Base-by-base conservation (phyloP, 164 flowering plant genomes). In the Echeveria elegans region DNA sequence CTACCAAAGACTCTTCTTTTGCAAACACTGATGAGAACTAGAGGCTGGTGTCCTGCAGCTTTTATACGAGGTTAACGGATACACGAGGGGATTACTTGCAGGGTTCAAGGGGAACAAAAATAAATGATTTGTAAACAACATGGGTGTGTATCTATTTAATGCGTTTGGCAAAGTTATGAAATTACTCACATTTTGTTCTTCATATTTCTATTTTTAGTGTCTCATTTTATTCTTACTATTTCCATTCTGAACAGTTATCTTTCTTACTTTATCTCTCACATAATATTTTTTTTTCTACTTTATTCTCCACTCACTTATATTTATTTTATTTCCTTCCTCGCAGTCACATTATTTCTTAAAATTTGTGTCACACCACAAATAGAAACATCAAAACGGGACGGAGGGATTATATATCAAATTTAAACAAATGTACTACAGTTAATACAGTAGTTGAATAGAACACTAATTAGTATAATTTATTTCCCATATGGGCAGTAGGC, bases 31-130 rank as follows among this genome's bases (percentile, higher is more conserved):
- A 87, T 76, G 78, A 81, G 74, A 65, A 78, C 82, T 77, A 87
- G 79, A 66, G 45, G 9, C 36, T 36, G 45, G 65, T 66, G 12
- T 29, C 12, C 26, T 11, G 62, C 72, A 58, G 76, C 65, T 72
- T 70, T 80, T 82, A 80, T 77, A 81, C 70, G 71, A 71, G 74
- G 72, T 11, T 11, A 28, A 67, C 70, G 43, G 78, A 79, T 87
- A 74, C 85, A 83, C 84, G 86, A 64, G 73, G 69, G 70, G 86
- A 82, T 40, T 65, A 47, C 5, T 56, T 87, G 93, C 77, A 70
- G 84, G 90, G 92, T 83, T 85, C 65, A 6, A 69, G 75, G 94
- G 96, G 83, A 63, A 86, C 93, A 86, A 47, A 74, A 70, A 12
- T 75, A 74, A 77, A 81, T 85, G 85, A 82, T 66, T 74, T 59